A percentile compares a stretch with the other conserved stretches of the same genome.
Evolutionary conservation across 805 yeast species (phyloP).

Genomic region (Candida pseudoglaebosa): DNA sequence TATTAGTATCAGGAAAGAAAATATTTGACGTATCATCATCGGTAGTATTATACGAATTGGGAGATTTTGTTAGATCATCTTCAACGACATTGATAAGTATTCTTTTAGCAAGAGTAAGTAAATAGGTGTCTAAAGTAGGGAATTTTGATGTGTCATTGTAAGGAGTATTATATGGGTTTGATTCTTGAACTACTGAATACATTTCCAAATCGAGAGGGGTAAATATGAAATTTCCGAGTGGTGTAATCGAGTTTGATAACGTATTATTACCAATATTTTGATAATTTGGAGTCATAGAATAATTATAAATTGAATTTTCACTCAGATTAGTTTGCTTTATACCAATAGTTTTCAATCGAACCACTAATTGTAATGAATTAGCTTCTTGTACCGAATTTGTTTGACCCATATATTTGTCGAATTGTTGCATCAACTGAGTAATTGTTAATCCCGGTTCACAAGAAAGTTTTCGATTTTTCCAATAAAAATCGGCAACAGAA

Average conservation of each 20-base stretch:
- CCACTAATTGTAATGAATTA: conserved; percentile 27
- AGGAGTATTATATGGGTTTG: conserved; percentile 6
- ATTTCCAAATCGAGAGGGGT: conserved; percentile 22
- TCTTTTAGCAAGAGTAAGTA: conserved; percentile 25
- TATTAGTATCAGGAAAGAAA: conserved; percentile 7
- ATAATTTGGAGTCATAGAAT: conserved; percentile 7
- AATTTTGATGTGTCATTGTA: conserved; percentile 21
- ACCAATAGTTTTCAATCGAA: conserved; percentile 9
- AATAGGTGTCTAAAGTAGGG: conserved; percentile 26
- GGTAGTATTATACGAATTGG: conserved; percentile 20
- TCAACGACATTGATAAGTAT: conserved; percentile 22
- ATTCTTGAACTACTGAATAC: conserved; percentile 6
- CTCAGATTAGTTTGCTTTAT: conserved; percentile 7
- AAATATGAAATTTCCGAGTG: conserved; percentile 19
- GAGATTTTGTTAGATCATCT: conserved; percentile 16
- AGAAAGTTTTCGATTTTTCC: conserved; percentile 23
- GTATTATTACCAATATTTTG: conserved; percentile 24
- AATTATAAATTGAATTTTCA: conserved; percentile 1
- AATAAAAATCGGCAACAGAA: conserved; percentile 13
- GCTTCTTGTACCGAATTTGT: conserved; percentile 34
- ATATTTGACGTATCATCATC: conserved; percentile 15
- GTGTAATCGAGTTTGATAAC: conserved; percentile 20
- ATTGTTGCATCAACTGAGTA: conserved; percentile 16
- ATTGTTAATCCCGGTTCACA: conserved; percentile 30
- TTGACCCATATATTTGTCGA: conserved; percentile 15